These are phyloP conservation scores for Colletotrichum liriopes DNA, from an alignment of 2,329 filamentous ascomycete genomes.

Conservation along the genomic window DNA sequence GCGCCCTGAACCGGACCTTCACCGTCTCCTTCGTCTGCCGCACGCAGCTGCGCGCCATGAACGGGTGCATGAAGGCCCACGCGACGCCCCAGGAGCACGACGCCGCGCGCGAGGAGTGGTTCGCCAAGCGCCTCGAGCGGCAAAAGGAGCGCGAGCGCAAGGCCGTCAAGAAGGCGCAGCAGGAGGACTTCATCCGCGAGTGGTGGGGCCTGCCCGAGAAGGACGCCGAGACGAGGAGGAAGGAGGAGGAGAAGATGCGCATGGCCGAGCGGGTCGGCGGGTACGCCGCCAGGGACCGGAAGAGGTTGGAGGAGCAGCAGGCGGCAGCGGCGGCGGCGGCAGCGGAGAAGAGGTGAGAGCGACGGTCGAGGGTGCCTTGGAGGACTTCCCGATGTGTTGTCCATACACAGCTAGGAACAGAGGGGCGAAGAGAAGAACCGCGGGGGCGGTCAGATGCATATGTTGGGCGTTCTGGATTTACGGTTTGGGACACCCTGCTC, in stretches of 20 bases:
- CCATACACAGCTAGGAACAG: constrained; percentile 1
- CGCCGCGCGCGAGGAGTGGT: constrained; percentile 94
- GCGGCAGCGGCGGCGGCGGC: constrained; percentile 20
- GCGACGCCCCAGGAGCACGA: constrained; percentile 90
- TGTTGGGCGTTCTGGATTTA: constrained; percentile 41
- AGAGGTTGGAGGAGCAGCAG: constrained; percentile 44
- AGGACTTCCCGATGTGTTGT: background rate
- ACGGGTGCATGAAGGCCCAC: constrained; percentile 90
- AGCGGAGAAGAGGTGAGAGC: constrained; percentile 27
- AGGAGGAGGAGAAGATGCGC: constrained; percentile 67
- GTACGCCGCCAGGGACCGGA: constrained; percentile 59
- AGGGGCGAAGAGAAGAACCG: background rate
- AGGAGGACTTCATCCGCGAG: constrained; percentile 76
- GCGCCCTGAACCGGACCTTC: constrained; percentile 88
- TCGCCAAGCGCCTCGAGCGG: constrained; percentile 81
- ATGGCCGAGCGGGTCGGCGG: constrained; percentile 71
- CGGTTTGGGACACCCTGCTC: constrained; percentile 42
- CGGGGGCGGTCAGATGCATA: constrained; percentile 30
- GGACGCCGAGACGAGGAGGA: constrained; percentile 65
- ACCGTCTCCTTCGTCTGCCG: constrained; percentile 91
- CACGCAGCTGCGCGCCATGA: constrained; percentile 86
- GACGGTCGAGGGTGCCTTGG: constrained; percentile 1
- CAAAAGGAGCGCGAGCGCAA: constrained; percentile 77
- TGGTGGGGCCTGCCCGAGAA: constrained; percentile 77
- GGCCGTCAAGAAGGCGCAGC: constrained; percentile 71